Base-by-base conservation (phyloP, 352 stramenopile genomes). In the Hyaloperonospora arabidopsidis region DNA sequence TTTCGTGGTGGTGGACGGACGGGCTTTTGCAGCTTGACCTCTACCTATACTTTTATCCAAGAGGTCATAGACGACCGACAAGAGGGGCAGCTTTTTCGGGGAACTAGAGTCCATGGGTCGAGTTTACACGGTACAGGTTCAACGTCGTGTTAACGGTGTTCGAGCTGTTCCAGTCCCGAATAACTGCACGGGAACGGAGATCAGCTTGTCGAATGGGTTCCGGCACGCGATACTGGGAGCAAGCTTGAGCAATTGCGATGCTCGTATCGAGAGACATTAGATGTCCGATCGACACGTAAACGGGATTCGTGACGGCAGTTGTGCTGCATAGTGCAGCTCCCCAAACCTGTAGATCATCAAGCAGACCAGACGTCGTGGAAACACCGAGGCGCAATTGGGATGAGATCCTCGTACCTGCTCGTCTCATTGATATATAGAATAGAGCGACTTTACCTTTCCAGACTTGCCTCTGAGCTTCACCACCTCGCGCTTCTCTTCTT, bases 151-250 rank as follows among this genome's bases (percentile, higher is more conserved):
- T 67, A 18, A 91, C 69, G 17, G 53, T 40, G 15, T 66, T 65
- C 13, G 39, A 36, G 22, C 44, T 65, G 68, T 89, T 72, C 84
- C 84, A 93, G 43, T 70, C 45, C 11, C 78, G 67, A 60, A 93
- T 80, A 25, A 87, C 76, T 38, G 75, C 65, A 25, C 86, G 78
- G 25, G 84, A 93, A 2, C 81, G 74, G n/a, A 93, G 52, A 41
- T 95, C 86, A 0, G 86, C 86, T 43, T 93, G 84, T 0, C 86
- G 80, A 57, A 93, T 93, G 15, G 86, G 86, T 60, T 95, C 86
- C 0, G 86, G 86, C 7, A 94, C 63, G 34, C 86, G 82, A 43
- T 79, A 91, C 47, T 65, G 41, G 7, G 73, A 86, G 46, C 81
- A 93, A 5, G 65, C 68, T 25, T 69, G 35, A 12, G 72, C 68